A percentile compares a stretch with the other conserved stretches of the same genome.
Conservation (phyloP, 176 grass and related monocot species). For the Poa pratensis region DNA sequence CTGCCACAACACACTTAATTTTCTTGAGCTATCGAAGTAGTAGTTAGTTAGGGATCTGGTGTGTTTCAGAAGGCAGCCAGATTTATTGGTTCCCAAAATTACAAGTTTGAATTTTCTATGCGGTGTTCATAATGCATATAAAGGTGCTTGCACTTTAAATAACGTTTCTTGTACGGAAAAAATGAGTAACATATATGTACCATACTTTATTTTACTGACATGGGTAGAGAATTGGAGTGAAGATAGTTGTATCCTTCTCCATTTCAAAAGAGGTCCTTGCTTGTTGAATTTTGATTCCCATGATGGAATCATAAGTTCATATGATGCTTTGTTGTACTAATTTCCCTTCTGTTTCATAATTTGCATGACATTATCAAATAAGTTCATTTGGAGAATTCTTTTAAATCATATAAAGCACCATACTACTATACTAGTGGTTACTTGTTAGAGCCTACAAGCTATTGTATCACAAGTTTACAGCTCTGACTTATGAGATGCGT, state of each 20-base stretch:
- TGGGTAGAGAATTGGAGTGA: background rate
- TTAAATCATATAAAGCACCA: too few relatives aligned
- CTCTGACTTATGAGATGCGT: slow-evolving; percentile 2
- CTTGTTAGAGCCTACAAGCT: background rate
- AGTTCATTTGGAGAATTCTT: slow-evolving; percentile 7
- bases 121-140: background rate
- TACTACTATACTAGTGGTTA: background rate
- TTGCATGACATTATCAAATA: background rate
- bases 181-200: background rate
- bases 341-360: slow-evolving; percentile 3
- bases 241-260: background rate
- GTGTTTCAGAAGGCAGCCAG: background rate
- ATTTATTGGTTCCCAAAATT: background rate
- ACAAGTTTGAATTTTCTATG: background rate
- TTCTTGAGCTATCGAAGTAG: background rate
- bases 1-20: background rate
- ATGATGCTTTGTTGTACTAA: background rate
- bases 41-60: slow-evolving; percentile 19
- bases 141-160: slow-evolving; percentile 15
- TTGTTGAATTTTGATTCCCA: background rate
- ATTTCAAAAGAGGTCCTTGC: background rate
- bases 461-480: slow-evolving; percentile 18
- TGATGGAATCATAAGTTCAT: slow-evolving; percentile 17
- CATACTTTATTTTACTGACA: slow-evolving; percentile 13
- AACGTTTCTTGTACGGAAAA: background rate